phyloP scores from a whole-genome alignment of 164 flowering plant species.

The Chimonanthus salicifolius region DNA sequence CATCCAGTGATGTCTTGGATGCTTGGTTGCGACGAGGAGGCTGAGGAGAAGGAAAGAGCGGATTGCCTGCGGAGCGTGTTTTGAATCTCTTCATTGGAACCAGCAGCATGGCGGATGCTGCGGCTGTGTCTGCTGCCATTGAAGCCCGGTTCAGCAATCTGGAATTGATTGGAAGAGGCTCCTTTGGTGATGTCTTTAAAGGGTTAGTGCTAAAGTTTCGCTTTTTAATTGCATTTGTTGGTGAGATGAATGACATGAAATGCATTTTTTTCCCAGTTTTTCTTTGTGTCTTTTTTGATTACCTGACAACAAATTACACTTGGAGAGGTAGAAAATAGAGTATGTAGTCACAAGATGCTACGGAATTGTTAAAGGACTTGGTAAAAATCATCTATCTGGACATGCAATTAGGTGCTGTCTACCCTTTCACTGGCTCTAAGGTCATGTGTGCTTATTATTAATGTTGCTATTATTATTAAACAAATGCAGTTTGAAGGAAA shows the following conservation, averaged over 20 bases:
- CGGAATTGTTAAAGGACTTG: background rate
- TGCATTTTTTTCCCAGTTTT: background rate
- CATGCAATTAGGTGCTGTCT: background rate
- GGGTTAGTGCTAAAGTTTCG: conserved; percentile 42
- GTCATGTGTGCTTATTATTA: no score
- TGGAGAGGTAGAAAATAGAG: background rate
- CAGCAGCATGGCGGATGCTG: conserved; percentile 59
- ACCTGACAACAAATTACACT: background rate
- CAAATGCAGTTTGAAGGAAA: no score
- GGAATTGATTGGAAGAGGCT: conserved; percentile 94
- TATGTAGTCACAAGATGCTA: background rate
- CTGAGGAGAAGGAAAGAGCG: conserved; percentile 13
- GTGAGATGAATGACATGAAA: background rate
- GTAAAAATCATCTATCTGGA: background rate
- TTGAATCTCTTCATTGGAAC: background rate
- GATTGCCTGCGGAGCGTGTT: conserved; percentile 2
- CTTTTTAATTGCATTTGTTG: background rate
- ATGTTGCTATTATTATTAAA: no score
- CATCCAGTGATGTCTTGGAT: conserved; percentile 3
- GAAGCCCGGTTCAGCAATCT: conserved; percentile 68
- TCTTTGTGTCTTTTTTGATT: background rate
- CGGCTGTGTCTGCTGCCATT: conserved; percentile 54
- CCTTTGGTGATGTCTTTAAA: conserved; percentile 96
- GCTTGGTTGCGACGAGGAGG: conserved; percentile 8
- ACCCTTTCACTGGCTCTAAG: no score